Conservation (phyloP, 257 asterid genomes). For the Lithospermum erythrorhizon region DNA sequence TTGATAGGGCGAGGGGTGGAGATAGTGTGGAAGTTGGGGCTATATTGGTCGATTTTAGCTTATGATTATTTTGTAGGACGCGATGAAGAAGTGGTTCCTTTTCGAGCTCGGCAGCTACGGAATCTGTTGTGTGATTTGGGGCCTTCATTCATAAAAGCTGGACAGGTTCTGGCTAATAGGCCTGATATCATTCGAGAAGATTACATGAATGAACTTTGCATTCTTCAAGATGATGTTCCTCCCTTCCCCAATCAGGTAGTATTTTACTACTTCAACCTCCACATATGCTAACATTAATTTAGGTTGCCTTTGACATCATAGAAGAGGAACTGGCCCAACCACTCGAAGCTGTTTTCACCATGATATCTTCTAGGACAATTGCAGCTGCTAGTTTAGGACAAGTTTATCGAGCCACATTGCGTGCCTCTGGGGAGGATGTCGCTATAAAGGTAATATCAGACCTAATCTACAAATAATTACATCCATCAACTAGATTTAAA, state of each 20-base stretch:
- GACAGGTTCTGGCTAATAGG: conserved; percentile 93
- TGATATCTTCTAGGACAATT: conserved; percentile 83
- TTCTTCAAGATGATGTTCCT: conserved; percentile 99
- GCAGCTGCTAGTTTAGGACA: conserved; percentile 99
- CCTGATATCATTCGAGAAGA: conserved; percentile 99
- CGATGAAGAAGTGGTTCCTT: conserved; percentile 97
- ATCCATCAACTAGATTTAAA: no score
- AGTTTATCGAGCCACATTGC: conserved; percentile 95
- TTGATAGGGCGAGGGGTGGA: conserved; percentile 82
- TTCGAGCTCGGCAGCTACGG: conserved; percentile 95
- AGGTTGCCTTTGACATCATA: conserved; percentile 95
- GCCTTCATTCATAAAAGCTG: conserved; percentile 98
- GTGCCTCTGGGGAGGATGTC: conserved; percentile 89
- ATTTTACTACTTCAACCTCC: conserved; percentile 22
- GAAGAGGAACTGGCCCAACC: conserved; percentile 99
- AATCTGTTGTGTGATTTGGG: conserved; percentile 90
- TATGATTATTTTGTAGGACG: conserved; percentile 86
- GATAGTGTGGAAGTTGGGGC: conserved; percentile 92
- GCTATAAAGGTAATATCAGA: conserved; percentile 96
- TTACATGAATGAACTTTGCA: conserved; percentile 98
- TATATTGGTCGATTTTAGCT: conserved; percentile 74
- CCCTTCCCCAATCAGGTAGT: conserved; percentile 84
- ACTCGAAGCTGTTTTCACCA: conserved; percentile 92
- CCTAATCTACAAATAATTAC: no score
- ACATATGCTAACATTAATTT: conserved; percentile 46